Conservation (phyloP, 2,329 filamentous ascomycete genomes). For the Diaporthe capsici region DNA sequence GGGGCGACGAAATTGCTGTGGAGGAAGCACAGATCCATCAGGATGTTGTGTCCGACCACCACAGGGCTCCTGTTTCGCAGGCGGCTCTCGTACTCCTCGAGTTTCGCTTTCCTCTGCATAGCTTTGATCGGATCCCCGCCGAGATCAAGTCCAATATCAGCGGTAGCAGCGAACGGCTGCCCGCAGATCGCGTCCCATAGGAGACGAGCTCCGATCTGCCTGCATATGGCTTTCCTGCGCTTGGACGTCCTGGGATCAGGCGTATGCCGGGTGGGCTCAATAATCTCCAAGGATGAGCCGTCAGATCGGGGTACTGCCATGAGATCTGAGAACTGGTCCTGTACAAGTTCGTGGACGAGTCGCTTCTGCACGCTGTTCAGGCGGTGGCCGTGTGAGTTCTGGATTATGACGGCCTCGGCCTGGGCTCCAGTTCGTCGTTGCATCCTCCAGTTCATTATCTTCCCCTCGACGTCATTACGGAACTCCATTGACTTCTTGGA, state of each 20-base stretch:
- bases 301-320: constrained; percentile 32
- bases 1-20: constrained; percentile 73
- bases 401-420: constrained; percentile 42
- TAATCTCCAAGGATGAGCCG: constrained; percentile 41
- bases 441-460: constrained; percentile 37
- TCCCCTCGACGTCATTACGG: constrained; percentile 21
- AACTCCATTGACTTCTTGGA: constrained; percentile 41
- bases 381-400: constrained; percentile 43
- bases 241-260: rapidly evolving
- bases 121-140: not conserved
- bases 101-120: constrained; percentile 34
- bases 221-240: constrained; percentile 35
- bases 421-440: not conserved
- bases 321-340: constrained; percentile 44
- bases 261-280: rapidly evolving
- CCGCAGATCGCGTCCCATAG: constrained; percentile 53
- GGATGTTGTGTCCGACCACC: constrained; percentile 75
- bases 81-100: constrained; percentile 47
- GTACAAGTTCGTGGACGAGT: constrained; percentile 47
- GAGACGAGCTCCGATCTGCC: constrained; percentile 47
- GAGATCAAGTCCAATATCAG: constrained; percentile 40
- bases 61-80: constrained; percentile 53
- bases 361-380: constrained; percentile 48
- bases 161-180: constrained; percentile 45
- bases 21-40: constrained; percentile 75